A percentile compares a stretch with the other conserved stretches of the same genome.
Evolutionary conservation across 257 asterid genomes (phyloP).

Genomic region (Leonotis leonurus): DNA sequence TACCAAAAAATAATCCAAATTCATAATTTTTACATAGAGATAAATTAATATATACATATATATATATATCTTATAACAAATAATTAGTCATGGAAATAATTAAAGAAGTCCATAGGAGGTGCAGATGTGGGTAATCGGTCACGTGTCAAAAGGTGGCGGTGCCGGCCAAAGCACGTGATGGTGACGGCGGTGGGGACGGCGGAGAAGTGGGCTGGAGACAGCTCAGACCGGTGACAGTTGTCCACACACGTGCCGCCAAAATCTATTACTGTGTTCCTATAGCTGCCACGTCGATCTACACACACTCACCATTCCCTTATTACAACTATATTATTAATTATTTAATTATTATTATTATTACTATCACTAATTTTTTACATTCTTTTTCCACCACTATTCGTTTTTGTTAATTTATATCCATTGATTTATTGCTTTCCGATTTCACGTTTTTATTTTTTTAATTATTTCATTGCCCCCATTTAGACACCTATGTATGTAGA

Average conservation of each 20-base stretch:
- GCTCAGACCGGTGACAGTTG: neutral
- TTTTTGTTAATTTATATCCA: neutral
- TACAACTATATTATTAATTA: slow-evolving; percentile 24
- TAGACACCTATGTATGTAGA: too few species aligned
- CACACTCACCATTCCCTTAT: slow-evolving; percentile 47
- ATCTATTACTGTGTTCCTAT: slow-evolving; percentile 12
- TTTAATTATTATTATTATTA: too few species aligned
- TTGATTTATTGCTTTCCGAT: neutral
- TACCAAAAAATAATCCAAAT: too few species aligned
- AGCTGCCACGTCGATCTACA: slow-evolving; percentile 44
- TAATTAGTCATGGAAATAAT: too few species aligned
- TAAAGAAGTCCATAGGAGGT: too few species aligned
- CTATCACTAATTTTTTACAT: neutral
- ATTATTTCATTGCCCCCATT: neutral
- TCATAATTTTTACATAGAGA: too few species aligned
- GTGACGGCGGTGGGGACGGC: slow-evolving; percentile 42
- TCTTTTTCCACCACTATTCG: neutral
- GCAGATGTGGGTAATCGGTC: too few species aligned
- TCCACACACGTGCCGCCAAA: slow-evolving; percentile 42
- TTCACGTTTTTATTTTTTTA: neutral
- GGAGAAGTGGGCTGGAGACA: slow-evolving; percentile 5
- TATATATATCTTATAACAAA: too few species aligned
- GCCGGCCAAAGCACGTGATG: slow-evolving; percentile 68
- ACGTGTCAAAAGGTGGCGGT: slow-evolving; percentile 46
- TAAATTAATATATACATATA: too few species aligned